phyloP scores from a whole-genome alignment of 148 eudicot genomes.

The Pouteria glomerata region DNA sequence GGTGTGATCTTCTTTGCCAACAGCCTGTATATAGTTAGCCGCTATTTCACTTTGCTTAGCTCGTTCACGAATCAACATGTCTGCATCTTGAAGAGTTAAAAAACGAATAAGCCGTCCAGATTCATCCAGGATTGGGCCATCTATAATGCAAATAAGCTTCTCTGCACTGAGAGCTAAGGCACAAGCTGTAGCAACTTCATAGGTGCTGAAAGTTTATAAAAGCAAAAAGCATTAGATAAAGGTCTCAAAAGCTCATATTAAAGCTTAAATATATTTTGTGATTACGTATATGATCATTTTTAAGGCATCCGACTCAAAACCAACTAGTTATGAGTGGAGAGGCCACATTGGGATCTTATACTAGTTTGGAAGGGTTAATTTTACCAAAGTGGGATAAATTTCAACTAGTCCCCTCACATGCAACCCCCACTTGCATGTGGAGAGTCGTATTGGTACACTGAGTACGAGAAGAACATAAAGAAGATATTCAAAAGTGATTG shows the following conservation, averaged over 20 bases:
- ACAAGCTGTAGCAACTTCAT: conserved; percentile 98
- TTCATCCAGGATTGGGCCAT: conserved; percentile 87
- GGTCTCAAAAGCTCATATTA: not conserved
- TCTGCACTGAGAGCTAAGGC: conserved; percentile 93
- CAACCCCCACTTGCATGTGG: no score
- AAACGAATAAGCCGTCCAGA: conserved; percentile 75
- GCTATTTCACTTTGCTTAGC: conserved; percentile 97
- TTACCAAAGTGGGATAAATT: no score
- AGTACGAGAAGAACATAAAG: no score
- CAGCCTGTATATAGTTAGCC: conserved; percentile 92
- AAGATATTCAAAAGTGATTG: no score
- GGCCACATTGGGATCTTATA: no score
- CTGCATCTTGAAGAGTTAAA: conserved; percentile 86
- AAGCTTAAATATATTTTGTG: not conserved
- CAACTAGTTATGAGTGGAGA: no score
- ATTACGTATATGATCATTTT: not conserved
- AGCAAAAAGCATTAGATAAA: not conserved
- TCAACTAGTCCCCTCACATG: no score
- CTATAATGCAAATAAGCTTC: conserved; percentile 91
- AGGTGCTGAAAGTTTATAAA: conserved; percentile 49
- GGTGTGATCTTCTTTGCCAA: conserved; percentile 53
- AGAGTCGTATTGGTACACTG: no score
- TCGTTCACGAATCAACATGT: conserved; percentile 73
- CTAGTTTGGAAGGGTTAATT: no score
- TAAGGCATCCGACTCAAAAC: no score